These are phyloP conservation scores for Kentomonas sorsogonicus DNA, from an alignment of 208 protist species.

Conservation along the genomic window DNA sequence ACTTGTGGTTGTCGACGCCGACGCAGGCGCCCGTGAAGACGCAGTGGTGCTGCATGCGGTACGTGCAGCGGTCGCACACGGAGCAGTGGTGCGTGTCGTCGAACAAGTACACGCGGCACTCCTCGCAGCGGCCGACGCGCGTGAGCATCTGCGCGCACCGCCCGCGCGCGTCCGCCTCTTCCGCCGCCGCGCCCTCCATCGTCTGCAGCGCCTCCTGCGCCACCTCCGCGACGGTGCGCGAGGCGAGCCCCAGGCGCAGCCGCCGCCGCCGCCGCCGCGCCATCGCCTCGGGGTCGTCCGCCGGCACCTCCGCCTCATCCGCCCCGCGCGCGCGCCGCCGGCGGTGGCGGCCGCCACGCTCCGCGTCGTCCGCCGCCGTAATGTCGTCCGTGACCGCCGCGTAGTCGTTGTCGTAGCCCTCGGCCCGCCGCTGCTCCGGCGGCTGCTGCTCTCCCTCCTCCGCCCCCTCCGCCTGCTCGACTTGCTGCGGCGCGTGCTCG, in stretches of 20 bases:
- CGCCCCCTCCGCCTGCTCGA: constrained; percentile 16
- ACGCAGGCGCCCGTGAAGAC: constrained; percentile 76
- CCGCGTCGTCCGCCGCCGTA: not conserved
- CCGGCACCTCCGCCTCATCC: constrained; percentile 4
- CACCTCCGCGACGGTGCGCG: constrained; percentile 32
- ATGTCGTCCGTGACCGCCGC: not conserved
- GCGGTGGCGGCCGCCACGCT: not conserved
- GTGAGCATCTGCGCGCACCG: constrained; percentile 52
- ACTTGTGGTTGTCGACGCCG: constrained; percentile 72
- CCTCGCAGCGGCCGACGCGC: constrained; percentile 39
- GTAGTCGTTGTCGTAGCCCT: not conserved
- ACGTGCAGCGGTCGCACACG: constrained; percentile 68
- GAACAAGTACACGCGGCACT: constrained; percentile 68
- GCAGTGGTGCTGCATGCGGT: constrained; percentile 75
- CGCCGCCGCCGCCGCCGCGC: constrained; percentile 31
- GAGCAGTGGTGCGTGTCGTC: constrained; percentile 78
- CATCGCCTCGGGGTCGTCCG: constrained; percentile 18
- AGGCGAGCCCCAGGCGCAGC: constrained; percentile 22
- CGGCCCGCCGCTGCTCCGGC: not conserved
- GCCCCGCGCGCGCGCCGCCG: not conserved
- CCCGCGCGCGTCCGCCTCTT: not conserved
- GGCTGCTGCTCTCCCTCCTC: constrained; percentile 1
- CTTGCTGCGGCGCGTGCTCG: too few species aligned
- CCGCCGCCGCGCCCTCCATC: constrained; percentile 11
- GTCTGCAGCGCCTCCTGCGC: constrained; percentile 26